A percentile compares a stretch with the other conserved stretches of the same genome.
Conservation (phyloP, 306 rosid species). For the Ceratonia siliqua region DNA sequence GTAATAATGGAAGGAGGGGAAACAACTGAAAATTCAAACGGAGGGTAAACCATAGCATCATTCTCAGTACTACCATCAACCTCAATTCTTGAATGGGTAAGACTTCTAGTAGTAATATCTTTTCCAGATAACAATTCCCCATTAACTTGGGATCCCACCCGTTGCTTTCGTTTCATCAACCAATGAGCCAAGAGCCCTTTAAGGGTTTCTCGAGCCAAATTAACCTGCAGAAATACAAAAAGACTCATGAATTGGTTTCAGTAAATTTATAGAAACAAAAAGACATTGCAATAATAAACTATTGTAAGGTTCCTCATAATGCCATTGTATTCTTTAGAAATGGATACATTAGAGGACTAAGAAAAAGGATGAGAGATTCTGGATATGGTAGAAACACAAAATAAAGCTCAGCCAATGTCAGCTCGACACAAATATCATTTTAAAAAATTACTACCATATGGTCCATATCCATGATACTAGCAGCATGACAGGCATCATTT, state of each 20-base stretch:
- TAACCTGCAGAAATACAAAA: slow-evolving; percentile 60
- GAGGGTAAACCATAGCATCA: slow-evolving; percentile 87
- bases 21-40: slow-evolving; percentile 81
- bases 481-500: slow-evolving; percentile 19
- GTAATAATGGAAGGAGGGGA: slow-evolving; percentile 92
- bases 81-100: slow-evolving; percentile 77
- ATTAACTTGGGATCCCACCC: slow-evolving; percentile 72
- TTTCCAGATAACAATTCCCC: slow-evolving; percentile 82
- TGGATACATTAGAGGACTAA: neutral
- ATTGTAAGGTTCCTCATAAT: slow-evolving; percentile 15
- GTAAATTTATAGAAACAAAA: neutral
- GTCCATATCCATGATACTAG: slow-evolving; percentile 8
- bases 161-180: slow-evolving; percentile 79
- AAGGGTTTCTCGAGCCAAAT: slow-evolving; percentile 94
- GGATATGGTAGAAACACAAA: slow-evolving; percentile 15
- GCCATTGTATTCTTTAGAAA: too few species aligned
- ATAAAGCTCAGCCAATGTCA: slow-evolving; percentile 14
- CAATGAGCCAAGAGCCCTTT: slow-evolving; percentile 95
- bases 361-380: neutral
- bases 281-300: slow-evolving; percentile 24
- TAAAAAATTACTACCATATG: neutral
- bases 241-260: neutral
- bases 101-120: slow-evolving; percentile 73
- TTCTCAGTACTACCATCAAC: slow-evolving; percentile 76
- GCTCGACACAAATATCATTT: slow-evolving; percentile 19